Evolutionary conservation across 495 filamentous ascomycete species (phyloP).

Genomic region (Aspergillus nidulans): DNA sequence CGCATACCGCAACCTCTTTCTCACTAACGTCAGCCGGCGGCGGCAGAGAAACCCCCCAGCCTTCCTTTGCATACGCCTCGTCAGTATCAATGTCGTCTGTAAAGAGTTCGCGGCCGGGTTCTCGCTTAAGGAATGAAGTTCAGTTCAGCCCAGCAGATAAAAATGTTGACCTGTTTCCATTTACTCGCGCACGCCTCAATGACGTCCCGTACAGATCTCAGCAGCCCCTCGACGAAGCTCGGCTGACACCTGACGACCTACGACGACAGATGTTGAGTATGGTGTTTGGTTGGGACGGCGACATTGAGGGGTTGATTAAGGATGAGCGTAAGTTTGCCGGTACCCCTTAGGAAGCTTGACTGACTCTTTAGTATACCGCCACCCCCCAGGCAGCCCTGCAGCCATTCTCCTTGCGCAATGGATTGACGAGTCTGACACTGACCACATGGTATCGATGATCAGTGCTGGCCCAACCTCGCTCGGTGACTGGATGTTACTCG

Average conservation of each 20-base stretch:
- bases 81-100: slow-evolving; percentile 64
- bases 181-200: slow-evolving; percentile 68
- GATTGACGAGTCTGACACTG: slow-evolving; percentile 80
- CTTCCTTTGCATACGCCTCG: slow-evolving; percentile 36
- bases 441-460: slow-evolving; percentile 71
- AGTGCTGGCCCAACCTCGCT: slow-evolving; percentile 78
- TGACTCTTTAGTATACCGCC: slow-evolving; percentile 53
- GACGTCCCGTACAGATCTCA: slow-evolving; percentile 75
- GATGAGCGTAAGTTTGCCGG: slow-evolving; percentile 66
- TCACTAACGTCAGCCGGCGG: slow-evolving; percentile 33
- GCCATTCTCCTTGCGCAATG: slow-evolving; percentile 82
- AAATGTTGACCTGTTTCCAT: slow-evolving; percentile 59
- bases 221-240: slow-evolving; percentile 54
- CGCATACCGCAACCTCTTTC: slow-evolving; percentile 45
- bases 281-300: slow-evolving; percentile 92
- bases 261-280: slow-evolving; percentile 88
- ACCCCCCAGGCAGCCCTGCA: slow-evolving; percentile 65
- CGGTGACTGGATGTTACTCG: slow-evolving; percentile 95
- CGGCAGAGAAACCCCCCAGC: slow-evolving; percentile 38
- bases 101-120: slow-evolving; percentile 60
- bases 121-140: slow-evolving; percentile 78
- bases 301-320: slow-evolving; percentile 74
- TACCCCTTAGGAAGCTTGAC: neutral
- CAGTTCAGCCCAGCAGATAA: slow-evolving; percentile 57
- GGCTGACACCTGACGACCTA: slow-evolving; percentile 76